These are phyloP conservation scores for Rhododendron kiyosumense DNA, from an alignment of 148 eudicot species.

Conservation along the genomic window DNA sequence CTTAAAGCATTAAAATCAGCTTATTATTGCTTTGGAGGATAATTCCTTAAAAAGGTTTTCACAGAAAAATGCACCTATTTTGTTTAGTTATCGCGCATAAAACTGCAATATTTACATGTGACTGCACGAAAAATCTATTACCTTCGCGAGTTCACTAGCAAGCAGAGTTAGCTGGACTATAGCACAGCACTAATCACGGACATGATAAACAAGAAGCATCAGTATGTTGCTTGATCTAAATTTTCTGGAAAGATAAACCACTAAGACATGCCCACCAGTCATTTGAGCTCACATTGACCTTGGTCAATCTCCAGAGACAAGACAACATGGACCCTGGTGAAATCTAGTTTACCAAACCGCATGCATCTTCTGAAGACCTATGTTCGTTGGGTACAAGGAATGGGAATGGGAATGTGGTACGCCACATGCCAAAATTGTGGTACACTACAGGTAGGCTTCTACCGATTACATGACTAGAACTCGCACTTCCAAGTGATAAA, in stretches of 20 bases:
- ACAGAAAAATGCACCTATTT: background rate
- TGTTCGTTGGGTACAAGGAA: background rate
- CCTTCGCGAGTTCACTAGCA: background rate
- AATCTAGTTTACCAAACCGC: too few species aligned
- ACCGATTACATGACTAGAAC: background rate
- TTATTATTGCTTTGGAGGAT: background rate
- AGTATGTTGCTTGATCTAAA: too few species aligned
- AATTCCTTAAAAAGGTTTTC: background rate
- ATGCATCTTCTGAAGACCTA: background rate
- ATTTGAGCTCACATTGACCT: too few species aligned
- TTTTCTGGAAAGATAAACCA: too few species aligned
- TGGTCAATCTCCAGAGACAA: too few species aligned
- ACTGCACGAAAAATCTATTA: background rate
- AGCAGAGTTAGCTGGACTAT: background rate
- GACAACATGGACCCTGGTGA: too few species aligned
- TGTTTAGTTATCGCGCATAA: background rate
- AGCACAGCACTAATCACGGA: background rate
- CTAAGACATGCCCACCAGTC: too few species aligned
- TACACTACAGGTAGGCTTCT: background rate
- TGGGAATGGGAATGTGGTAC: background rate
- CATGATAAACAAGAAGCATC: background rate
- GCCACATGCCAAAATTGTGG: background rate
- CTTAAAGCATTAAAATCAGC: slow-evolving; percentile 4
- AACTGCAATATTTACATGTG: background rate
- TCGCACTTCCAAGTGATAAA: background rate